Conservation (phyloP, 805 yeast species). For the Kuraishia ogatae region DNA sequence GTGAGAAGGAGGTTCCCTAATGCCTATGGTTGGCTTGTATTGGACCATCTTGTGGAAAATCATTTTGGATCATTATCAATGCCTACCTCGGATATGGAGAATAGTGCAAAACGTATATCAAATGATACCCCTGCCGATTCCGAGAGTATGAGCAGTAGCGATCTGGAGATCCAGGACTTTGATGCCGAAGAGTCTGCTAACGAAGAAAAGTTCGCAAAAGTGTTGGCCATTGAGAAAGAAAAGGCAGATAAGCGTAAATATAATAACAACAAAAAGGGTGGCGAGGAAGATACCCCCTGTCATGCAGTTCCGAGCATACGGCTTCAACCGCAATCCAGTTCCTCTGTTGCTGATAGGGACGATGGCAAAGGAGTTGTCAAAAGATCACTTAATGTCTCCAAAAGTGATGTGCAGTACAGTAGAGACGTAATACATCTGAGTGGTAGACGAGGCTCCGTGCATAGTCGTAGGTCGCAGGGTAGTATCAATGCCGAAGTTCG, state of each 20-base stretch:
- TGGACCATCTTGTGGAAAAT: conserved; percentile 67
- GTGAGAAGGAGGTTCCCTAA: conserved; percentile 86
- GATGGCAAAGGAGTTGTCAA: background rate
- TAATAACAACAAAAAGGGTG: background rate
- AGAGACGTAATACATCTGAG: background rate
- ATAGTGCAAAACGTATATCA: background rate
- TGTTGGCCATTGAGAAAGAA: conserved; percentile 24
- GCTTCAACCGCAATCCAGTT: background rate
- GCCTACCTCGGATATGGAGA: conserved; percentile 1
- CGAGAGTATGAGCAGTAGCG: conserved; percentile 5
- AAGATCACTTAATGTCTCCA: background rate
- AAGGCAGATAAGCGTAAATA: conserved; percentile 18
- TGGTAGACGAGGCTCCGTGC: background rate
- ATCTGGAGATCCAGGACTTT: conserved; percentile 3
- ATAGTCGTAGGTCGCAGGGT: background rate
- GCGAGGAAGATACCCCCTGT: background rate
- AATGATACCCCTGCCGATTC: background rate
- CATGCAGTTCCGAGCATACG: background rate
- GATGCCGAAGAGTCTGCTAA: conserved; percentile 6
- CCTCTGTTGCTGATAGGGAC: background rate
- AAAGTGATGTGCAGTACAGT: background rate
- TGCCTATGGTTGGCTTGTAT: conserved; percentile 92
- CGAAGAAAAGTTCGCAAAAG: conserved; percentile 13
- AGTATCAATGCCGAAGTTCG: background rate
- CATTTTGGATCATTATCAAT: conserved; percentile 38